These are phyloP conservation scores for Glycine latifolia DNA, from an alignment of 306 rosid genomes.

Conservation along the genomic window DNA sequence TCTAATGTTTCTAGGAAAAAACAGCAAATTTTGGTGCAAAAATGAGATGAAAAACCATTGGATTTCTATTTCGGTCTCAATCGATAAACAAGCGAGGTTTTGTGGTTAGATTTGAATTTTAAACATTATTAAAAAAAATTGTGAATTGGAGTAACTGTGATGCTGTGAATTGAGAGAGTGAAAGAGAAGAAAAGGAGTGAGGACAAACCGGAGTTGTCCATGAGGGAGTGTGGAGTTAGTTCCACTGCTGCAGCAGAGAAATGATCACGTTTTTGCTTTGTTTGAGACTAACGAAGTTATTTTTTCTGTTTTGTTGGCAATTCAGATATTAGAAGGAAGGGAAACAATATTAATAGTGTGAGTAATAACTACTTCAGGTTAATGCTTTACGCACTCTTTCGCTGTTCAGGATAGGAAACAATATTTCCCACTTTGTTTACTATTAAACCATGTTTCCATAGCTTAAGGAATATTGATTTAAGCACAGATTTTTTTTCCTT, in stretches of 20 bases:
- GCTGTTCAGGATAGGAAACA: background rate
- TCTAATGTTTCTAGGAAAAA: too few relatives aligned
- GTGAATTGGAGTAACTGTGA: conserved; percentile 1
- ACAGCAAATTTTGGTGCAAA: too few relatives aligned
- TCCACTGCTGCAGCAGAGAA: conserved; percentile 36
- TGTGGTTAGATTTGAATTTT: conserved; percentile 30
- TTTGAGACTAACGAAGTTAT: background rate
- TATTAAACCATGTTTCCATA: too few relatives aligned
- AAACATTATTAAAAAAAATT: conserved; percentile 18
- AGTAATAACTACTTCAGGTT: conserved; percentile 11
- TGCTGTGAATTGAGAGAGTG: conserved; percentile 8
- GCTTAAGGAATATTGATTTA: too few relatives aligned
- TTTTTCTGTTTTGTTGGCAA: background rate
- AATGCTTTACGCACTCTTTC: conserved; percentile 12
- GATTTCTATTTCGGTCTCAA: too few relatives aligned
- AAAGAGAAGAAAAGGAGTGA: conserved; percentile 35
- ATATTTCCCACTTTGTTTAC: too few relatives aligned
- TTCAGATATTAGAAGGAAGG: background rate
- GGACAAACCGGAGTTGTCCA: conserved; percentile 74
- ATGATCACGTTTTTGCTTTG: conserved; percentile 46
- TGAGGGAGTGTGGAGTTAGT: conserved; percentile 40
- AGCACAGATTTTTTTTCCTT: too few relatives aligned
- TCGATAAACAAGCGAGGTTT: background rate
- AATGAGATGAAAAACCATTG: too few relatives aligned
- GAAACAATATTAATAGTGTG: background rate